Evolutionary conservation across 495 filamentous ascomycete species (phyloP).

Genomic region (Penicillium samsonianum): DNA sequence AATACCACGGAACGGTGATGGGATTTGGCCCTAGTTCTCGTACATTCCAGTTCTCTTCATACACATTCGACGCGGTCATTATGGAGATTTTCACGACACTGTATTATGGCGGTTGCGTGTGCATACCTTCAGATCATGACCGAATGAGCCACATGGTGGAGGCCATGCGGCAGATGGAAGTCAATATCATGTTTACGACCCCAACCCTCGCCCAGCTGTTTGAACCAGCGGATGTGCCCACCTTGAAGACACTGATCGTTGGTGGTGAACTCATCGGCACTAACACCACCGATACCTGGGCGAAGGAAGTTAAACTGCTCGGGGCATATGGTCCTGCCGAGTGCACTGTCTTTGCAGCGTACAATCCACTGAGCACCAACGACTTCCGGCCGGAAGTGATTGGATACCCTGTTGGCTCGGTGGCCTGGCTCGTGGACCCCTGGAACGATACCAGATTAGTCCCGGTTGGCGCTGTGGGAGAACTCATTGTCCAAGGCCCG

Average conservation of each 20-base stretch:
- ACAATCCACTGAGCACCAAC: background rate
- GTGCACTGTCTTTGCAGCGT: conserved; percentile 16
- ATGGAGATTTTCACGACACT: conserved; percentile 25
- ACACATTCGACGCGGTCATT: conserved; percentile 27
- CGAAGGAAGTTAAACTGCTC: background rate
- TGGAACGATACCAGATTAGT: conserved; percentile 28
- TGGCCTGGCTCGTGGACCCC: conserved; percentile 46
- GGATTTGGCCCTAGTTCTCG: conserved; percentile 32
- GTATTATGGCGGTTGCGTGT: conserved; percentile 26
- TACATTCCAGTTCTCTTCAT: conserved; percentile 21
- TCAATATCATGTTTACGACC: conserved; percentile 19
- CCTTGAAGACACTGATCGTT: conserved; percentile 23
- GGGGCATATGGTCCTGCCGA: conserved; percentile 28
- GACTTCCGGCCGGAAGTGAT: background rate
- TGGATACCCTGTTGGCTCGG: background rate
- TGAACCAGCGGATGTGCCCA: conserved; percentile 12
- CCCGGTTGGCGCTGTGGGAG: conserved; percentile 43
- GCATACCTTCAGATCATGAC: conserved; percentile 29
- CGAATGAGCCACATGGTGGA: conserved; percentile 13
- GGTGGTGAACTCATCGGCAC: conserved; percentile 21
- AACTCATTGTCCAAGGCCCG: conserved; percentile 46
- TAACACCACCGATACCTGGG: conserved; percentile 10
- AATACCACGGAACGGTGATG: conserved; percentile 7
- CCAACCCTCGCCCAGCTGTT: conserved; percentile 15
- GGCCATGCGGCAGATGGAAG: conserved; percentile 7